These are phyloP conservation scores for Piedraia hortae DNA, from an alignment of 2,329 filamentous ascomycete genomes.

Conservation along the genomic window DNA sequence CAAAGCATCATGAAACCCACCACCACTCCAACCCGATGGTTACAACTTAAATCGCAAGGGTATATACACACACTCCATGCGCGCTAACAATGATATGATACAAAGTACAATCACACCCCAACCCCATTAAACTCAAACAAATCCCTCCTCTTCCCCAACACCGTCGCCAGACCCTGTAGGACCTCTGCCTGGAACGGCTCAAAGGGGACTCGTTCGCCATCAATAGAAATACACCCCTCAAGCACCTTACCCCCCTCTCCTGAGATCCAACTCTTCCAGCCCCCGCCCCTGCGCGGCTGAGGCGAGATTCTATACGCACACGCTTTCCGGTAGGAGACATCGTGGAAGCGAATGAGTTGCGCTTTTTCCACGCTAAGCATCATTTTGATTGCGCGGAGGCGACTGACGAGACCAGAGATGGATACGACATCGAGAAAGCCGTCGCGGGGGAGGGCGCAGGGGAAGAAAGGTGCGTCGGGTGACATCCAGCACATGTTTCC, in stretches of 20 bases:
- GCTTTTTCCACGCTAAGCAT: slow-evolving; percentile 45
- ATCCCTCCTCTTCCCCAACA: slow-evolving; percentile 47
- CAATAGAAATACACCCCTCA: slow-evolving; percentile 73
- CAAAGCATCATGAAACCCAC: too few species aligned
- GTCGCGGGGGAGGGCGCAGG: slow-evolving; percentile 54
- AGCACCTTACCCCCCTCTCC: slow-evolving; percentile 21
- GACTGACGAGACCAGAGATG: slow-evolving; percentile 47
- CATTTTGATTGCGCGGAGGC: slow-evolving; percentile 37
- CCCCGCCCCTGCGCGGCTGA: slow-evolving; percentile 5
- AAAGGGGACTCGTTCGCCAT: slow-evolving; percentile 70
- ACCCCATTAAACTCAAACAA: slow-evolving; percentile 45
- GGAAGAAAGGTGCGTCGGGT: slow-evolving; percentile 63
- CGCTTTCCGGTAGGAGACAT: slow-evolving; percentile 61
- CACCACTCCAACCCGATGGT: too few species aligned
- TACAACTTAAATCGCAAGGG: too few species aligned
- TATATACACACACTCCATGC: too few species aligned
- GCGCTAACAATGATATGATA: too few species aligned
- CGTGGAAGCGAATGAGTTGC: slow-evolving; percentile 50
- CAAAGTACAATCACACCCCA: too few species aligned
- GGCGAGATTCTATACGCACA: slow-evolving; percentile 69
- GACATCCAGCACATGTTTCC: slow-evolving; percentile 93
- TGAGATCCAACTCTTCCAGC: slow-evolving; percentile 7
- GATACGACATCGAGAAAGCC: slow-evolving; percentile 65
- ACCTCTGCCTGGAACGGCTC: slow-evolving; percentile 78
- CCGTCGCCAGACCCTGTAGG: slow-evolving; percentile 53